These are phyloP conservation scores for Penicillium pancosmium DNA, from an alignment of 495 filamentous ascomycete species.

Conservation along the genomic window DNA sequence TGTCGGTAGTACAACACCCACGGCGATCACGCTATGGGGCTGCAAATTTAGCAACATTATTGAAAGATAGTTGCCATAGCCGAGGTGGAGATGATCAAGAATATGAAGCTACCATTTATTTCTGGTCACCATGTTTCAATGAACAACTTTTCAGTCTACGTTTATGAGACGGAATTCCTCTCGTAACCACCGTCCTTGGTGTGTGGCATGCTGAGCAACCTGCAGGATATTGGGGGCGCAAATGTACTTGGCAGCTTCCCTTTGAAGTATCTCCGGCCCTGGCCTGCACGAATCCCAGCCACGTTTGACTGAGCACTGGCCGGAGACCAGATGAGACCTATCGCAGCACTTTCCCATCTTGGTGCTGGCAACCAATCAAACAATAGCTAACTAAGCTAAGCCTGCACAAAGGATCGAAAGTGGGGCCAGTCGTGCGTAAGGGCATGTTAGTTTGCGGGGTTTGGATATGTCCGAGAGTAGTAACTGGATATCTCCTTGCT, in stretches of 20 bases:
- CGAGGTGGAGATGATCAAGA: too few species aligned
- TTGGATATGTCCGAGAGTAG: background rate
- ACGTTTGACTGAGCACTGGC: background rate
- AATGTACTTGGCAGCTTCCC: background rate
- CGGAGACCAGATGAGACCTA: constrained; percentile 1
- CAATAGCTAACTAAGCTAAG: background rate
- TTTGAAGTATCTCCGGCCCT: constrained; percentile 1
- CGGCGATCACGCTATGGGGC: constrained; percentile 9
- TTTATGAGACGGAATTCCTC: background rate
- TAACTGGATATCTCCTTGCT: constrained; percentile 1
- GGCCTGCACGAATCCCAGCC: background rate
- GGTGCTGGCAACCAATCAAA: background rate
- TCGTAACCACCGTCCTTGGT: background rate
- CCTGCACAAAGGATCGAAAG: background rate
- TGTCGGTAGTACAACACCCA: constrained; percentile 10
- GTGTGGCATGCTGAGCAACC: background rate
- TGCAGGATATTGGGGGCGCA: background rate
- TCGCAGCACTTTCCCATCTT: background rate
- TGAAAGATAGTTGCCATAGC: background rate
- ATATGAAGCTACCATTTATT: too few species aligned
- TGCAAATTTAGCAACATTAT: constrained; percentile 11
- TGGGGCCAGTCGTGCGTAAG: background rate
- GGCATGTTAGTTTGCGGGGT: background rate
- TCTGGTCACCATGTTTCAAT: background rate
- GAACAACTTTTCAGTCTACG: background rate